These are phyloP conservation scores for Fraxinus excelsior DNA, from an alignment of 257 asterid genomes.

Conservation along the genomic window DNA sequence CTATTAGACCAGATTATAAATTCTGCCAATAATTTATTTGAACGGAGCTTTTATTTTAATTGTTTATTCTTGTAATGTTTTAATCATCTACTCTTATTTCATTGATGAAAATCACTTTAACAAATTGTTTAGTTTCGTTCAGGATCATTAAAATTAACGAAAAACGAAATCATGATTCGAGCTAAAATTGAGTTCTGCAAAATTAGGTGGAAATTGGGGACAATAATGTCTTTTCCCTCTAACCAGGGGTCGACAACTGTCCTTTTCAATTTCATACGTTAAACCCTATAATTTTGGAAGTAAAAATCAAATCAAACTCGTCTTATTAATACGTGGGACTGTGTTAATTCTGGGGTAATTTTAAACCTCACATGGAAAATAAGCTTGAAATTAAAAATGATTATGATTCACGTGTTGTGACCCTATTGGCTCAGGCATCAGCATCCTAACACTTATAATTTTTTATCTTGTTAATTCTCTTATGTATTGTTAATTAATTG, in stretches of 20 bases:
- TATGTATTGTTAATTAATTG: not conserved
- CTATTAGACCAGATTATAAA: not conserved
- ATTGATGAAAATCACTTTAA: not conserved
- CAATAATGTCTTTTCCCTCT: not conserved
- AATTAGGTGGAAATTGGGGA: not conserved
- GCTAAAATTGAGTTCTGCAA: not conserved
- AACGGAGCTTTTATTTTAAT: not conserved
- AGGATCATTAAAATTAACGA: not conserved
- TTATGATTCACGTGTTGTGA: not conserved
- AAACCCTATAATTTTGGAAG: not conserved
- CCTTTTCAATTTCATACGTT: not conserved
- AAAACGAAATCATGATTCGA: not conserved
- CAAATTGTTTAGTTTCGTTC: not conserved
- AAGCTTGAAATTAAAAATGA: not conserved
- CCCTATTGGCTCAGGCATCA: not conserved
- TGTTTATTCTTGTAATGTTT: not conserved
- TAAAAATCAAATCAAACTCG: not conserved
- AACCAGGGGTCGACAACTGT: not conserved
- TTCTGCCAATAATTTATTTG: not conserved
- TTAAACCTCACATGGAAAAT: not conserved
- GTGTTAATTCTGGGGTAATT: not conserved
- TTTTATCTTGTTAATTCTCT: not conserved
- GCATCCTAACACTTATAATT: not conserved
- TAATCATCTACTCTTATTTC: not conserved
- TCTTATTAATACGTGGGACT: not conserved